Evolutionary conservation across 257 asterid genomes (phyloP).

Genomic region (Salvia miltiorrhiza): DNA sequence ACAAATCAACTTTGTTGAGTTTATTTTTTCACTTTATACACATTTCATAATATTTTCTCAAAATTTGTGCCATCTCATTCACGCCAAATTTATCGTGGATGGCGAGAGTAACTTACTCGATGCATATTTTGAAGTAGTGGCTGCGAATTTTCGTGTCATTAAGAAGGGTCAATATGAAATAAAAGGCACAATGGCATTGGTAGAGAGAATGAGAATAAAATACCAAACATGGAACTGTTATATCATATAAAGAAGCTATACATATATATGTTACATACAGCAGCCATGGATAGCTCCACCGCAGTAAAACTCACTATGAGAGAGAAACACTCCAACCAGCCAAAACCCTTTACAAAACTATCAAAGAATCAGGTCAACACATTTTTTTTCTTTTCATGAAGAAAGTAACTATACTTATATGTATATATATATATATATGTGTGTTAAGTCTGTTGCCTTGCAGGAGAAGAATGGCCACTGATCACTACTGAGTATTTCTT

Average conservation of each 20-base stretch:
- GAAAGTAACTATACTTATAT: background rate
- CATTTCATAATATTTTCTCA: too few species aligned
- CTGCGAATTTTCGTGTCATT: too few species aligned
- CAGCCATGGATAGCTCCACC: slow-evolving; percentile 26
- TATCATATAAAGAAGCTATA: slow-evolving; percentile 31
- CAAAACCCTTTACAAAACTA: slow-evolving; percentile 23
- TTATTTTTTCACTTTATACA: too few species aligned
- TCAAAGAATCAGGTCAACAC: background rate
- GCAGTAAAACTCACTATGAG: slow-evolving; percentile 25
- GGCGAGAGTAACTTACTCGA: too few species aligned
- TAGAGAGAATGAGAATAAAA: background rate
- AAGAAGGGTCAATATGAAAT: background rate
- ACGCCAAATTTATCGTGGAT: too few species aligned
- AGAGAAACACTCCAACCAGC: slow-evolving; percentile 9
- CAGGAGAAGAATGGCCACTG: slow-evolving; percentile 14
- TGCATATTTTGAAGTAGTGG: too few species aligned
- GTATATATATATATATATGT: background rate
- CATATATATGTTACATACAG: slow-evolving; percentile 33
- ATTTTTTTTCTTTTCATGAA: background rate
- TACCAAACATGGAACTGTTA: slow-evolving; percentile 4
- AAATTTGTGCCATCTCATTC: too few species aligned
- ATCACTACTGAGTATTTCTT: slow-evolving; percentile 57
- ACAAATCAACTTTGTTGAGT: too few species aligned
- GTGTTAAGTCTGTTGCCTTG: slow-evolving; percentile 7
- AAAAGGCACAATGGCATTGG: background rate